Evolutionary conservation across 1,284 basidiomycete species (phyloP).

Genomic region (Volvariella volvacea): DNA sequence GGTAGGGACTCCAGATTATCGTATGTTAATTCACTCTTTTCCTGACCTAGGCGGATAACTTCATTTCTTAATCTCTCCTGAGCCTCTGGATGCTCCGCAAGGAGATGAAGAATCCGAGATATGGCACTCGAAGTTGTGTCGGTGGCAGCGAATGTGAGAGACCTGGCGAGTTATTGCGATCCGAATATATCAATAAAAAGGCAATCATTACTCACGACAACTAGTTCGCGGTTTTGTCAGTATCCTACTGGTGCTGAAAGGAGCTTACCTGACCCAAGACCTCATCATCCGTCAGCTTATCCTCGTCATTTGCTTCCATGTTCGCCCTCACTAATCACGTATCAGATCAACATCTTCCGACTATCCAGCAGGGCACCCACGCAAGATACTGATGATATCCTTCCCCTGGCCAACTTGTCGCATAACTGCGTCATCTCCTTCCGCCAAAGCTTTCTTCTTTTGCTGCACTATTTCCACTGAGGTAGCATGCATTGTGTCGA

Average conservation of each 20-base stretch:
- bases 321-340: constrained; percentile 23
- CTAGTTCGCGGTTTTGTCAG: no score
- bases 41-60: constrained; percentile 20
- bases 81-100: constrained; percentile 28
- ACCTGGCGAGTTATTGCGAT: constrained; percentile 21
- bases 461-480: constrained; percentile 25
- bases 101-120: constrained; percentile 27
- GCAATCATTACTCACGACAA: no score
- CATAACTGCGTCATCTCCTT: constrained; percentile 18
- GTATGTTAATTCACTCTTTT: constrained; percentile 21
- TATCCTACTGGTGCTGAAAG: no score
- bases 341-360: neutral
- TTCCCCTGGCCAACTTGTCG: constrained; percentile 30
- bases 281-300: constrained; percentile 26
- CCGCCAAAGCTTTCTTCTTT: constrained; percentile 23
- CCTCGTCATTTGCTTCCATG: constrained; percentile 21
- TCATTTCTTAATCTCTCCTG: constrained; percentile 34
- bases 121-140: constrained; percentile 38
- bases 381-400: constrained; percentile 41
- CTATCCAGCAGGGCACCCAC: constrained; percentile 19
- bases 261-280: constrained; percentile 19
- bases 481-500: constrained; percentile 27
- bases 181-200: neutral
- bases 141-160: constrained; percentile 37
- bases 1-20: constrained; percentile 30